Conservation (phyloP, 345 rosid genomes). For the Lenwebbia sp. region DNA sequence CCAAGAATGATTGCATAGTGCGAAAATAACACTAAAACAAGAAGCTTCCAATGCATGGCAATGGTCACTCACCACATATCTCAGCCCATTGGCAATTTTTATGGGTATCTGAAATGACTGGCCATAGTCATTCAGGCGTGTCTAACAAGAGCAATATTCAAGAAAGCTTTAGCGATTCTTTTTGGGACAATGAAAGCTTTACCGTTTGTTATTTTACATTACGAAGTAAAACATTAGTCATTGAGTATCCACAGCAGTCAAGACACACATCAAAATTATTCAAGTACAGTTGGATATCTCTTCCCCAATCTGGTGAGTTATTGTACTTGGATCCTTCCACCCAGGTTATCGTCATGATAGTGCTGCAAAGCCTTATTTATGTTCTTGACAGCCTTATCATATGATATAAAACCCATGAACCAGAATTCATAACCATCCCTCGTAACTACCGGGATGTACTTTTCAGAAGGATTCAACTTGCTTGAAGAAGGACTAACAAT, state of each 20-base stretch:
- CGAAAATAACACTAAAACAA: too few relatives aligned
- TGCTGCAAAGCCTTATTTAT: conserved; percentile 30
- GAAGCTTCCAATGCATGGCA: too few relatives aligned
- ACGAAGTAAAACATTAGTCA: too few relatives aligned
- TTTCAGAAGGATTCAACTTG: conserved; percentile 42
- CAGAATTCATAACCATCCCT: conserved; percentile 64
- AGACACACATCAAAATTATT: not conserved
- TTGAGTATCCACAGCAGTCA: not conserved
- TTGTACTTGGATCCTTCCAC: not conserved
- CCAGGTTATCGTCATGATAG: not conserved
- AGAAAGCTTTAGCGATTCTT: too few relatives aligned
- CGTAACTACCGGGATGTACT: conserved; percentile 45
- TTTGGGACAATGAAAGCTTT: too few relatives aligned
- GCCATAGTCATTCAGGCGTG: too few relatives aligned
- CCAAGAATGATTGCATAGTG: too few relatives aligned
- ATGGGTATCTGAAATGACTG: too few relatives aligned
- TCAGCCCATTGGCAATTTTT: too few relatives aligned
- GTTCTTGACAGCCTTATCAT: conserved; percentile 57
- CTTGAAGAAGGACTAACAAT: conserved; percentile 42
- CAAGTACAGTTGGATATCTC: not conserved
- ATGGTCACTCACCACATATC: too few relatives aligned
- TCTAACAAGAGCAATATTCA: too few relatives aligned
- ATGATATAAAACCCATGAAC: conserved; percentile 79
- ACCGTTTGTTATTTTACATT: too few relatives aligned
- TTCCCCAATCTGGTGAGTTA: not conserved